Conservation (phyloP, 495 filamentous ascomycete genomes). For the Thermothielavioides terrestris region DNA sequence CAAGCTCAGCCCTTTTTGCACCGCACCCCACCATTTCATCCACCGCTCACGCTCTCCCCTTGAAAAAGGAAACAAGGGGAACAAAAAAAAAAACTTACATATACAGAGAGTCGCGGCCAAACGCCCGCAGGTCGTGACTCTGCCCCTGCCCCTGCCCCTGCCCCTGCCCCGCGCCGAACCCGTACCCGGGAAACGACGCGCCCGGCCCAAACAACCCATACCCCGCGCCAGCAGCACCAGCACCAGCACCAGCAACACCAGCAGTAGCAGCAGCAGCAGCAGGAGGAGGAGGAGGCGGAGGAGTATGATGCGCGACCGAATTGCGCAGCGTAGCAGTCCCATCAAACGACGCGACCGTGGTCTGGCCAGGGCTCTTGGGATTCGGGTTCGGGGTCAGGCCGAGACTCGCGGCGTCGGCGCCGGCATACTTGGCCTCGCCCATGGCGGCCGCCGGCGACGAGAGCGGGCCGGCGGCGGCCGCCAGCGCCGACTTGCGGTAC, state of each 20-base stretch:
- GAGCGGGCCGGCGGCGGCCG: no score
- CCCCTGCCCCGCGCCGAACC: background rate
- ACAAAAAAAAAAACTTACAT: background rate
- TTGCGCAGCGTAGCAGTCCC: no score
- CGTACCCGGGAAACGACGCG: background rate
- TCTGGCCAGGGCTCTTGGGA: no score
- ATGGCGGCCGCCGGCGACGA: no score
- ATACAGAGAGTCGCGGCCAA: background rate
- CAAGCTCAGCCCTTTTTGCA: no score
- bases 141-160: background rate
- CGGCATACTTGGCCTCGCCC: no score
- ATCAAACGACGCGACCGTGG: no score
- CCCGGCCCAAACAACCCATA: background rate
- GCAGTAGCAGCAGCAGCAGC: background rate
- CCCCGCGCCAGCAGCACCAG: background rate
- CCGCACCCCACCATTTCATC: no score
- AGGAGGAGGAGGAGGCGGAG: background rate
- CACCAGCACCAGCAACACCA: background rate
- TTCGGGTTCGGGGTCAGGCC: no score
- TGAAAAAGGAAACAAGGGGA: background rate
- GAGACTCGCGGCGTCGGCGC: no score
- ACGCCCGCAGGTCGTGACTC: no score
- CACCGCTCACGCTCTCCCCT: background rate
- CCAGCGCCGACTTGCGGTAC: constrained; percentile 14
- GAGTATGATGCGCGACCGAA: no score